Evolutionary conservation across 805 yeast species (phyloP), one percentile per base, ranked within the genome.

Genomic region (Ogataea philodendri): DNA sequence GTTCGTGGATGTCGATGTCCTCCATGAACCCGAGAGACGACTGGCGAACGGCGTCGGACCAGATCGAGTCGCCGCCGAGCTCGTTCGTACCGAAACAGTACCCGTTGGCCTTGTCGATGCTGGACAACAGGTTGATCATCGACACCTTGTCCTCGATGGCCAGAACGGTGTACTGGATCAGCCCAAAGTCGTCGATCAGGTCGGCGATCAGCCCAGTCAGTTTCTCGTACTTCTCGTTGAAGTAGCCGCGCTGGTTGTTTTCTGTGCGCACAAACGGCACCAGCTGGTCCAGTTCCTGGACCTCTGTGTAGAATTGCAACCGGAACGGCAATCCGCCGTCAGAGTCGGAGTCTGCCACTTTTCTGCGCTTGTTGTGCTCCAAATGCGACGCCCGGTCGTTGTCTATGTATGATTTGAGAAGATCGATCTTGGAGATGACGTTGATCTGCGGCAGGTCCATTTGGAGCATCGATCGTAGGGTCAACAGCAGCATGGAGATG

Each of bases 31-130:
- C 78, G 47, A 55, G 35, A 24, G 89, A 81, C 3, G 63, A 58
- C 35, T 84, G 86, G 45, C 97, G 70, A 1, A 90, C 74, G 1
- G 96, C 96, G 49, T 90, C 96, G n/a, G 88, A 84, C 98, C 98
- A 93, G 2, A 93, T 78, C 0, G 90, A 76, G 55, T 93, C 99
- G n/a, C 97, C 98, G 2, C 97, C 96, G 6, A 90, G 70, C 49
- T 93, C 99, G 19, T 88, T 84, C 1, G 89, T 69, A 0, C 99
- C 99, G 65, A 86, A 87, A 48, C 84, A 73, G 56, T 93, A 93
- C 0, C 99, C 99, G 50, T 82, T 85, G 3, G 97, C 90, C 55
- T 84, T 89, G 55, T 93, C 99, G 7, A 93, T 76, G 2, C 76
- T 67, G 10, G 83, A 70, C 27, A 93, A 69, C 22, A 93, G 60